phyloP scores from a whole-genome alignment of 345 rosid genomes.

The Gossypium mustelinum region DNA sequence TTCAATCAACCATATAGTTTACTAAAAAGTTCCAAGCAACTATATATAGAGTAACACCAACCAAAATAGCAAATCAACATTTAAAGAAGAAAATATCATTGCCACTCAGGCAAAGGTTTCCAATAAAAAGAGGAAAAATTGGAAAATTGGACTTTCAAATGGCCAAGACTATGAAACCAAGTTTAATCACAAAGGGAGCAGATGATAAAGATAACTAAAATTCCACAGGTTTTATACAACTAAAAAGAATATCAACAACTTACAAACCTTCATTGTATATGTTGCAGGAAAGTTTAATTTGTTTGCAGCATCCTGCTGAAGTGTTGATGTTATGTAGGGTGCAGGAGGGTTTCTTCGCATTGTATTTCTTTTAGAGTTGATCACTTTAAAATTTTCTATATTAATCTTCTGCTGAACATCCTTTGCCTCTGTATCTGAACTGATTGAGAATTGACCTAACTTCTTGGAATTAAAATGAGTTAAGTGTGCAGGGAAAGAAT shows the following conservation, averaged over 20 bases:
- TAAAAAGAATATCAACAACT: not conserved
- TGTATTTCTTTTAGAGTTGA: conserved; percentile 48
- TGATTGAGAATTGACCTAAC: conserved; percentile 71
- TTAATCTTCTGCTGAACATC: conserved; percentile 53
- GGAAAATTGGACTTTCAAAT: not conserved
- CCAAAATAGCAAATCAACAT: not conserved
- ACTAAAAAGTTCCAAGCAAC: not conserved
- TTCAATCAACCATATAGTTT: conserved; percentile 2
- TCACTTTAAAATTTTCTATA: conserved; percentile 49
- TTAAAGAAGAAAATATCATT: not conserved
- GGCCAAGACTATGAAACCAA: not conserved
- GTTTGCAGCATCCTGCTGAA: conserved; percentile 99
- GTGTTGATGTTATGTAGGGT: conserved; percentile 94
- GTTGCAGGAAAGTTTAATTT: conserved; percentile 68
- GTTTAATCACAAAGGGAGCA: not conserved
- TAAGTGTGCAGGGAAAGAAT: conserved; percentile 55
- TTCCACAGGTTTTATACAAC: not conserved
- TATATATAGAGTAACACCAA: not conserved
- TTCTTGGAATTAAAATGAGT: conserved; percentile 60
- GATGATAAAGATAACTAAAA: not conserved
- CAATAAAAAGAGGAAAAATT: not conserved
- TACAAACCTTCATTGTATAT: conserved; percentile 83
- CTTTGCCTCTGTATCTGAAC: conserved; percentile 51
- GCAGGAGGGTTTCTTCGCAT: conserved; percentile 74
- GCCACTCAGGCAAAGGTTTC: not conserved